Evolutionary conservation across 352 stramenopile species (phyloP).

Genomic region (Phytopythium litorale): DNA sequence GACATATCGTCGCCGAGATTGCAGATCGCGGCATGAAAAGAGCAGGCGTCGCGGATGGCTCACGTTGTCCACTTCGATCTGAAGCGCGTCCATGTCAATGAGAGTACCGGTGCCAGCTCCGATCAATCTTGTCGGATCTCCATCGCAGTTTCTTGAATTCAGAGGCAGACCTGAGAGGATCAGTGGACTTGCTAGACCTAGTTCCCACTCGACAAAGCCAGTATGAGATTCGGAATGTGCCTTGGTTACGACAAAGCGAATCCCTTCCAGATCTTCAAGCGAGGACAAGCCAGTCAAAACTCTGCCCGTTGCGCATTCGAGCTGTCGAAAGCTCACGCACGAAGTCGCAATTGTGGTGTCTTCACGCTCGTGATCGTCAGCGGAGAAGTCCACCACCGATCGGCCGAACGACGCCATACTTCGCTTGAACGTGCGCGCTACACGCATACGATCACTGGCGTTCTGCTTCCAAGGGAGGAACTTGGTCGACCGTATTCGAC

Average conservation of each 20-base stretch:
- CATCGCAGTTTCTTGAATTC: too few relatives aligned
- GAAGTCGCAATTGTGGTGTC: conserved; percentile 19
- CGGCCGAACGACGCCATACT: conserved; percentile 9
- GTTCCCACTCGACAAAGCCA: not conserved
- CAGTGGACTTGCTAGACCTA: not conserved
- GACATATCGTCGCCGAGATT: conserved; percentile 40
- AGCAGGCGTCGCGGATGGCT: conserved; percentile 33
- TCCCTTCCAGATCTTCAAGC: not conserved
- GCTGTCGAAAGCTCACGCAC: conserved; percentile 15
- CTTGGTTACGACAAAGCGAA: not conserved
- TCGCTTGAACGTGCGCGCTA: conserved; percentile 24
- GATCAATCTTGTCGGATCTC: conserved; percentile 8
- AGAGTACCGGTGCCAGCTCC: conserved; percentile 4
- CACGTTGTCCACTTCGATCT: conserved; percentile 40
- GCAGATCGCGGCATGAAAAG: conserved; percentile 49
- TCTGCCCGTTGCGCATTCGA: conserved; percentile 25
- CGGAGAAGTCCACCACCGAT: not conserved
- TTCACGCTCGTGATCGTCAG: conserved; percentile 18
- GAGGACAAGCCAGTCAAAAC: not conserved
- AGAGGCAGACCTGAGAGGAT: conserved; percentile 4
- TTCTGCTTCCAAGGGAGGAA: conserved; percentile 60
- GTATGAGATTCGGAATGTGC: not conserved
- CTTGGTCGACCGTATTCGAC: conserved; percentile 29
- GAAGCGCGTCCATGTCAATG: conserved; percentile 29
- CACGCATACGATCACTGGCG: conserved; percentile 42